Base-by-base conservation (phyloP, 2,329 filamentous ascomycete species). In the Coleophoma eucalyptorum region DNA sequence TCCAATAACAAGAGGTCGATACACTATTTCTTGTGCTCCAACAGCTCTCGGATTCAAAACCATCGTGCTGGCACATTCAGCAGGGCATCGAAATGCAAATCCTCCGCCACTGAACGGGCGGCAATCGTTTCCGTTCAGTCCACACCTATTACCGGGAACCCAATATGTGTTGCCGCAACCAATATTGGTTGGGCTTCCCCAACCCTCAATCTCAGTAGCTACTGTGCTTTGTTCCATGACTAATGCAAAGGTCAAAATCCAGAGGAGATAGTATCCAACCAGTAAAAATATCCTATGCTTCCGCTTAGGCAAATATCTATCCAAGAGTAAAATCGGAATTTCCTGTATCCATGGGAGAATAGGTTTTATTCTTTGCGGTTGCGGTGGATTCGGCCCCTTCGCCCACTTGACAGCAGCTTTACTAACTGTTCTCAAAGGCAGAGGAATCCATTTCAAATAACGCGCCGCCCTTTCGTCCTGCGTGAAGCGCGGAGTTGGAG, bases 41-140 rank as follows among this genome's bases (percentile, higher is more conserved):
- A 94, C 87, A 7, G 89, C 87, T 58, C 88, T 80, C 16, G 87
- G 86, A 58, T 91, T 89, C 35, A 89, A 71, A 2, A 89, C 74
- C 56, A 80, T 74, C 50, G 81, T 80, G 60, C 78, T 80, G 42
- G 78, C 78, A 66, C 89, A 94, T 60, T 83, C 84, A 15, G 84
- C 87, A 1, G 87, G 83, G 61, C 89, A 94, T 49, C 85, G 77
- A 64, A 94, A 94, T 0, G 87, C 76, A 59, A 90, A 84, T 0
- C 82, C 81, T 50, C 74, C 80, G 56, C 83, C 84, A 51, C 78
- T 79, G 62, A 94, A 94, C 0, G 89, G 89, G 8, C 88, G 81
- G 62, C 89, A 94, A 47, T 82, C 74, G 53, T 83, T 81, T 6
- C 89, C 89, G 58, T 93, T 83, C 13, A 93, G 62, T 1, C 88